Percentiles rank a stretch among this genome's conserved stretches.
Conservation (phyloP, 2,329 filamentous ascomycete species). For the Cercospora sp. region DNA sequence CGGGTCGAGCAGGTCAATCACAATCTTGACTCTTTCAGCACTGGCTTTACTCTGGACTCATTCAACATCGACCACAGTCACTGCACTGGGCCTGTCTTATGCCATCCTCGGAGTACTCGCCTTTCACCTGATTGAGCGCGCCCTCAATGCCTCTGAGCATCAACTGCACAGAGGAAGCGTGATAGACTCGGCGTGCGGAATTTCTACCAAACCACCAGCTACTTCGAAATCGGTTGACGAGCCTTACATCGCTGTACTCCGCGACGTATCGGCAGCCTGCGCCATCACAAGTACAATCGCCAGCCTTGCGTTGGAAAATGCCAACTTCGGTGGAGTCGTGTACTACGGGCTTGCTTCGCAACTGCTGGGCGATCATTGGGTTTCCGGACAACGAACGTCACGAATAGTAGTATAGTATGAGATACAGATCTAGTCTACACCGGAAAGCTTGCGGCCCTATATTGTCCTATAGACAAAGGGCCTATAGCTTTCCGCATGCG, state of each 20-base stretch:
- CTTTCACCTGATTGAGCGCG: slow-evolving; percentile 45
- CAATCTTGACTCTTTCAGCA: slow-evolving; percentile 40
- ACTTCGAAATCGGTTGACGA: slow-evolving; percentile 8
- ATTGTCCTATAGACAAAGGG: too few species aligned
- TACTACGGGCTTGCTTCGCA: slow-evolving; percentile 29
- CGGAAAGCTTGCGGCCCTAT: too few species aligned
- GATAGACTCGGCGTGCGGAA: slow-evolving; percentile 40
- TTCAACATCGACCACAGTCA: slow-evolving; percentile 39
- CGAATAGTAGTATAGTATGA: too few species aligned
- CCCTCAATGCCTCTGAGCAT: slow-evolving; percentile 26
- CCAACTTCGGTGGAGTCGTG: slow-evolving; percentile 31
- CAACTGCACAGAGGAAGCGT: slow-evolving; percentile 33
- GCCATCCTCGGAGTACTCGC: slow-evolving; percentile 44
- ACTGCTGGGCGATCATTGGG: slow-evolving; percentile 27
- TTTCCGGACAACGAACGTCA: slow-evolving; percentile 27
- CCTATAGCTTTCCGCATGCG: too few species aligned
- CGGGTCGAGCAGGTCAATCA: slow-evolving; percentile 35
- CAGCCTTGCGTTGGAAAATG: slow-evolving; percentile 32
- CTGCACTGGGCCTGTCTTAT: slow-evolving; percentile 46
- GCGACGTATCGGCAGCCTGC: slow-evolving; percentile 36
- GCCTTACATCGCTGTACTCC: slow-evolving; percentile 25
- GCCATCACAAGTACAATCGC: slow-evolving; percentile 31
- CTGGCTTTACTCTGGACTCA: slow-evolving; percentile 39
- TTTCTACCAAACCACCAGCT: slow-evolving; percentile 32
- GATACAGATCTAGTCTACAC: too few species aligned